Conservation (phyloP, 2,329 filamentous ascomycete species). For the Penicillium corylophilum region DNA sequence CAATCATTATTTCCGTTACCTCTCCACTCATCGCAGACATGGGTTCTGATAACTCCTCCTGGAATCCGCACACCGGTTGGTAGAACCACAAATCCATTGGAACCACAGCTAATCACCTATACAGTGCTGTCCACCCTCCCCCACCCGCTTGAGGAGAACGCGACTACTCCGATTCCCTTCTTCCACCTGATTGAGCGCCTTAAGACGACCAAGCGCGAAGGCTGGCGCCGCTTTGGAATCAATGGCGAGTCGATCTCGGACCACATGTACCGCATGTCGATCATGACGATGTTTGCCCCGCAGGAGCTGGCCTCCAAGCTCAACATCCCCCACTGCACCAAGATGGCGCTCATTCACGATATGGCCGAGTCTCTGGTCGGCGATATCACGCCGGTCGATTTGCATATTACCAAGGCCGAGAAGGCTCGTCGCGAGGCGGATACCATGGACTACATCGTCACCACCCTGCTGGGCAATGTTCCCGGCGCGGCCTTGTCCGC, state of each 20-base stretch:
- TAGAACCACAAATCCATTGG: not conserved
- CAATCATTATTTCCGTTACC: not conserved
- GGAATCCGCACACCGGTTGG: constrained; percentile 39
- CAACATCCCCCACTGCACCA: constrained; percentile 79
- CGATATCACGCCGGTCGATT: constrained; percentile 91
- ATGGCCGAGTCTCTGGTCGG: constrained; percentile 96
- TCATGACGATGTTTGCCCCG: constrained; percentile 91
- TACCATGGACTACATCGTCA: constrained; percentile 89
- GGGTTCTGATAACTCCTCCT: constrained; percentile 32
- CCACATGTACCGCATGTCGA: constrained; percentile 99
- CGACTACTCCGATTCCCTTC: constrained; percentile 78
- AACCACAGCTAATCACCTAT: not conserved
- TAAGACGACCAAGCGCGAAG: constrained; percentile 95
- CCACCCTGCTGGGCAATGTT: constrained; percentile 69
- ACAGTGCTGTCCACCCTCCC: constrained; percentile 65
- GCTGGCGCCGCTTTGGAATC: constrained; percentile 89
- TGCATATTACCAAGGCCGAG: constrained; percentile 74
- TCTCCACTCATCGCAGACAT: constrained; percentile 18
- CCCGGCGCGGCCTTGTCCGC: constrained; percentile 66
- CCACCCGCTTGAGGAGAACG: constrained; percentile 58
- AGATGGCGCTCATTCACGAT: constrained; percentile 95
- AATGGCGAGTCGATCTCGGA: constrained; percentile 87
- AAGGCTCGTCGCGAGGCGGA: constrained; percentile 83
- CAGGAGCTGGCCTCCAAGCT: constrained; percentile 67
- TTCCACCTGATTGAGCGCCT: constrained; percentile 92